phyloP scores from a whole-genome alignment of 495 filamentous ascomycete genomes.

The Annulohypoxylon moriforme region DNA sequence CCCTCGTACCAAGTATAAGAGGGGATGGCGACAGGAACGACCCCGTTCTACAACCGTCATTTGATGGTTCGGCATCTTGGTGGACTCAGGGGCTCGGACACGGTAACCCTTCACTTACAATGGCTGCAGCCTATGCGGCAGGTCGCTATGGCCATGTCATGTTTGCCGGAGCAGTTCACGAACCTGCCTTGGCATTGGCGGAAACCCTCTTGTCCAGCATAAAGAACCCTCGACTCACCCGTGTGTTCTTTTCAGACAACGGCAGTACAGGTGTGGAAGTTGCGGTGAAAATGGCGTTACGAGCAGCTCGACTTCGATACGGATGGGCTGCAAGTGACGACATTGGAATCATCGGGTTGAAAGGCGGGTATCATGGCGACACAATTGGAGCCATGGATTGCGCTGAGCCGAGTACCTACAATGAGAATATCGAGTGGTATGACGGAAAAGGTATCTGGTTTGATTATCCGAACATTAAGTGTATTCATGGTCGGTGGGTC shows the following conservation, averaged over 20 bases:
- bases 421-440: slow-evolving; percentile 85
- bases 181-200: slow-evolving; percentile 74
- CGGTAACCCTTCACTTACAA: slow-evolving; percentile 71
- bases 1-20: slow-evolving; percentile 44
- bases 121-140: slow-evolving; percentile 79
- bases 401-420: slow-evolving; percentile 75
- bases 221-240: slow-evolving; percentile 68
- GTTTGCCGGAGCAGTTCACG: slow-evolving; percentile 78
- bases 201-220: slow-evolving; percentile 66
- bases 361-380: slow-evolving; percentile 83
- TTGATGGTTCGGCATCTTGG: slow-evolving; percentile 85
- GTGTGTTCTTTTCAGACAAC: slow-evolving; percentile 83
- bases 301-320: slow-evolving; percentile 71
- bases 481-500: slow-evolving; percentile 70
- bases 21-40: slow-evolving; percentile 12
- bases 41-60: slow-evolving; percentile 66
- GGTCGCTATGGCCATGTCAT: slow-evolving; percentile 89
- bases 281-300: slow-evolving; percentile 81
- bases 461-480: slow-evolving; percentile 75
- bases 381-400: slow-evolving; percentile 86
- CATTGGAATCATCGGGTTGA: slow-evolving; percentile 74
- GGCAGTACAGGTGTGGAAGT: slow-evolving; percentile 84
- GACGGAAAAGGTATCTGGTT: slow-evolving; percentile 79
- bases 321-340: slow-evolving; percentile 65
- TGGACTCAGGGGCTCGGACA: slow-evolving; percentile 89